phyloP scores from a whole-genome alignment of 441 rosid genomes.

The Flueggea neowawraea region DNA sequence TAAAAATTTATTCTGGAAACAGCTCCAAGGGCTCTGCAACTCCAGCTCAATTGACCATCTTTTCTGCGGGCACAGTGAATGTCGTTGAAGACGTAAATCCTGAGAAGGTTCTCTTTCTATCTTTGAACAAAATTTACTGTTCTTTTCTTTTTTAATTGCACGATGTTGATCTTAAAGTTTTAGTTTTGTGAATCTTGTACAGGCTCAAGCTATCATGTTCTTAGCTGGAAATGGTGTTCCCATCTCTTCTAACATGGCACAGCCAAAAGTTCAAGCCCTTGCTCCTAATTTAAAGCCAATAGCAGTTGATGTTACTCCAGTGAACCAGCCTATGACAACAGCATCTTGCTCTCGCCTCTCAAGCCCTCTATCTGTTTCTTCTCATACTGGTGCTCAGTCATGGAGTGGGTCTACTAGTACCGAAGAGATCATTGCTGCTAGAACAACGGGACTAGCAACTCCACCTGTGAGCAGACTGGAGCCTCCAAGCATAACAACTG shows the following conservation, averaged over 20 bases:
- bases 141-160: not conserved
- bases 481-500: slow-evolving; percentile 23
- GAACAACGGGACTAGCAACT: slow-evolving; percentile 32
- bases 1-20: slow-evolving; percentile 1
- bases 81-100: slow-evolving; percentile 62
- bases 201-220: slow-evolving; percentile 84
- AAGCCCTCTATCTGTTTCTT: slow-evolving; percentile 46
- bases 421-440: slow-evolving; percentile 34
- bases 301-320: slow-evolving; percentile 18
- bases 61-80: slow-evolving; percentile 60
- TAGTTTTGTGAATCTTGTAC: slow-evolving; percentile 2
- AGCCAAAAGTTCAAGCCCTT: slow-evolving; percentile 15
- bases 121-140: not conserved
- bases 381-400: slow-evolving; percentile 21
- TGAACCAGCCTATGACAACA: slow-evolving; percentile 20
- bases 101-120: slow-evolving; percentile 44
- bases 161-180: not conserved
- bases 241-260: slow-evolving; percentile 15
- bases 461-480: slow-evolving; percentile 39
- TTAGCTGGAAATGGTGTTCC: slow-evolving; percentile 54
- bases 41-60: slow-evolving; percentile 55
- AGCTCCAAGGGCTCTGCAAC: slow-evolving; percentile 10
- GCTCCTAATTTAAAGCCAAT: slow-evolving; percentile 21
- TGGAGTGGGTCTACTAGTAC: slow-evolving; percentile 42
- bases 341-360: slow-evolving; percentile 30